Conservation (phyloP, 2,329 filamentous ascomycete genomes). For the Paraphoma sp. region DNA sequence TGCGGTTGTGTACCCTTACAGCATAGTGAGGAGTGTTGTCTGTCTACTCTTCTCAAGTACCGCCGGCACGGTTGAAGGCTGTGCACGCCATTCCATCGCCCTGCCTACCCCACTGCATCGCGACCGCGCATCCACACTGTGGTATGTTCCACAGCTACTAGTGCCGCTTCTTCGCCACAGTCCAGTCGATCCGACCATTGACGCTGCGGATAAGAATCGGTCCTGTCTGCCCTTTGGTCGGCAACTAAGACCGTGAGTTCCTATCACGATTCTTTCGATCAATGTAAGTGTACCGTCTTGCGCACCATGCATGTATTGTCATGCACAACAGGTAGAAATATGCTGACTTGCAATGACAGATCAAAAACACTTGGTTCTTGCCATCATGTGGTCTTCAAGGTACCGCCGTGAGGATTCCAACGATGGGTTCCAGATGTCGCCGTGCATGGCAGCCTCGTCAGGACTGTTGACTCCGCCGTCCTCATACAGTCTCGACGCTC, state of each 20-base stretch:
- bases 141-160: slow-evolving; percentile 42
- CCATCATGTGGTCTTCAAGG: slow-evolving; percentile 16
- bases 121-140: slow-evolving; percentile 34
- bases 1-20: slow-evolving; percentile 35
- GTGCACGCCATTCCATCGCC: slow-evolving; percentile 44
- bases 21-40: slow-evolving; percentile 35
- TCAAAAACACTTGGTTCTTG: neutral
- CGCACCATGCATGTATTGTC: neutral
- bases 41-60: slow-evolving; percentile 24
- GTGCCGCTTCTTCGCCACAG: slow-evolving; percentile 34
- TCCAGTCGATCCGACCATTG: slow-evolving; percentile 12
- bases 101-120: slow-evolving; percentile 37
- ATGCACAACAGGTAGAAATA: slow-evolving; percentile 1
- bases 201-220: slow-evolving; percentile 40
- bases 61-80: slow-evolving; percentile 28
- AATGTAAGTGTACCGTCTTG: neutral
- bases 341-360: neutral
- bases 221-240: slow-evolving; percentile 19
- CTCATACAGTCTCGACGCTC: slow-evolving; percentile 33
- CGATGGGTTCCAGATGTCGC: slow-evolving; percentile 30
- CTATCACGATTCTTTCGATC: neutral
- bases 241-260: neutral
- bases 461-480: slow-evolving; percentile 35
- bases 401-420: slow-evolving; percentile 16
- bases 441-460: slow-evolving; percentile 20